phyloP scores from a whole-genome alignment of 805 yeast genomes.

The Sungouiella blattae region DNA sequence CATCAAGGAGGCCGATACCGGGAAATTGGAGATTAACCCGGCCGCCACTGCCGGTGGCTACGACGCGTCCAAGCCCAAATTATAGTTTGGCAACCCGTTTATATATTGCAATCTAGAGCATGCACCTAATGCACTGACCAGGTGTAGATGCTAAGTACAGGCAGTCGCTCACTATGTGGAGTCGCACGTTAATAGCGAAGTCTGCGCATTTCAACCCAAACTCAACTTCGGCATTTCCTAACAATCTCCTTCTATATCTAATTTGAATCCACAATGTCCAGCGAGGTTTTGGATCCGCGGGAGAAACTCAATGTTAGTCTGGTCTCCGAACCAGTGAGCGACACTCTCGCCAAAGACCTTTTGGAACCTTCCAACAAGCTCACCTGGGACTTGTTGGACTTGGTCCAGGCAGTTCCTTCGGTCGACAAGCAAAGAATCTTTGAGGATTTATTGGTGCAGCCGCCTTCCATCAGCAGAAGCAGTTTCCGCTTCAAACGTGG shows the following conservation, averaged over 20 bases:
- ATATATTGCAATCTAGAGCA: too few species aligned
- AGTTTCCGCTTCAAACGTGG: conserved; percentile 62
- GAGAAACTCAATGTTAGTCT: conserved; percentile 1
- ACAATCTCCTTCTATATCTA: too few species aligned
- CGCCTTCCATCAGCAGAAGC: conserved; percentile 62
- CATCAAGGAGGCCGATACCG: conserved; percentile 37
- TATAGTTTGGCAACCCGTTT: too few species aligned
- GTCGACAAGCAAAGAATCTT: conserved; percentile 35
- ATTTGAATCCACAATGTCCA: not conserved
- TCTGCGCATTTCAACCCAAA: too few species aligned
- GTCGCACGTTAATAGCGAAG: too few species aligned
- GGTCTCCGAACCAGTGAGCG: not conserved
- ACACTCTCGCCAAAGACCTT: conserved; percentile 30
- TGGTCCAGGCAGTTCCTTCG: conserved; percentile 57
- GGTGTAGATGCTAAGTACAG: too few species aligned
- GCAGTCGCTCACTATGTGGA: too few species aligned
- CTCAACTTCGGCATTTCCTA: too few species aligned
- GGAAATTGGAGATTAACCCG: conserved; percentile 52
- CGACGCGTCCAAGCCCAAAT: conserved; percentile 43
- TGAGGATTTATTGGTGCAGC: conserved; percentile 50
- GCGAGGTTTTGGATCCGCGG: conserved; percentile 3
- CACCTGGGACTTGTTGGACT: conserved; percentile 67
- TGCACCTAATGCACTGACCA: too few species aligned
- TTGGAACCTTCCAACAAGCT: conserved; percentile 62
- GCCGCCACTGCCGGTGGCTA: conserved; percentile 60